Evolutionary conservation across 2,329 filamentous ascomycete species (phyloP).

Genomic region (Fusarium sp.): DNA sequence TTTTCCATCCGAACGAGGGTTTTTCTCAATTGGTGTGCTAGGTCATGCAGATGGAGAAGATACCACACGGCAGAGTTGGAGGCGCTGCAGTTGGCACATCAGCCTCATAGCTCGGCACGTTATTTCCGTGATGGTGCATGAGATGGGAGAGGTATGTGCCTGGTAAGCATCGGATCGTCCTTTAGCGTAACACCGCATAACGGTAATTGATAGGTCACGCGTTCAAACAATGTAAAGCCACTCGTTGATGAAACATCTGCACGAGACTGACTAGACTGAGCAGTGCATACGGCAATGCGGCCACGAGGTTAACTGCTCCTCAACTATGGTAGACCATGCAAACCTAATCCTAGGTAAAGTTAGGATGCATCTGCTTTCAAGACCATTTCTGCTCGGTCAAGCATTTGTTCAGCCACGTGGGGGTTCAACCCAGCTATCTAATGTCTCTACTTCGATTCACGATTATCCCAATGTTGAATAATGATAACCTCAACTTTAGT

Average conservation of each 20-base stretch:
- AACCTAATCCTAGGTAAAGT: not conserved
- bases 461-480: not conserved
- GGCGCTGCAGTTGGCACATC: constrained; percentile 12
- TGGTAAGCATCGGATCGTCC: constrained; percentile 3
- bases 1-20: constrained; percentile 30
- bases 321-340: not conserved
- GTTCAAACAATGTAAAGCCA: not conserved
- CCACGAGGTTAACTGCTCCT: not conserved
- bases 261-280: not conserved
- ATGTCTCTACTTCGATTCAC: constrained; percentile 8
- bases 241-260: not conserved
- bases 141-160: not conserved
- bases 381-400: not conserved
- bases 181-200: not conserved
- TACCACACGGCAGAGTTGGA: too few relatives aligned
- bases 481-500: constrained; percentile 4
- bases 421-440: not conserved
- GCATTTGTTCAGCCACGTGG: constrained; percentile 8
- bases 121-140: constrained; percentile 37
- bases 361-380: not conserved
- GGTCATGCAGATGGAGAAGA: not conserved
- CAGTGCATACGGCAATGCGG: not conserved
- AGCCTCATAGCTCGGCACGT: constrained; percentile 41
- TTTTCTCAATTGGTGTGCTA: constrained; percentile 26
- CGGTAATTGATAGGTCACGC: constrained; percentile 9